A percentile compares a stretch with the other conserved stretches of the same genome.
These are phyloP conservation scores for Yamadazyma endophytica DNA, from an alignment of 805 yeast species.

Conservation along the genomic window DNA sequence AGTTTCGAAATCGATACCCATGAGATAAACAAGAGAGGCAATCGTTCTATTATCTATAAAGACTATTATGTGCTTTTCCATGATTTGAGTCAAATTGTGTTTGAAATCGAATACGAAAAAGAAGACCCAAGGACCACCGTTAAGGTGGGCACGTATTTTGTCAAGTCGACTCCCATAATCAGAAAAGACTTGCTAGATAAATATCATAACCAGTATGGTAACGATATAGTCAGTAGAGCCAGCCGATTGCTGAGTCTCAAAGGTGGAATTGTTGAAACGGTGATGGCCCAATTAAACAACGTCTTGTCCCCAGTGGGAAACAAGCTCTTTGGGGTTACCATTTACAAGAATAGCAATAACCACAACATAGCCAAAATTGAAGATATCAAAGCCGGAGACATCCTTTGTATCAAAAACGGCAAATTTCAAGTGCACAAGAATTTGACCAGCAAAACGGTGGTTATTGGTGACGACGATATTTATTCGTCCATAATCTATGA, in stretches of 20 bases:
- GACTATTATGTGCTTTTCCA: slow-evolving; percentile 70
- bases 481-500: slow-evolving; percentile 62
- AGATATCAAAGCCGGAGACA: slow-evolving; percentile 78
- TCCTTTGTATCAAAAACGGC: slow-evolving; percentile 71
- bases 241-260: not conserved
- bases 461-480: slow-evolving; percentile 51
- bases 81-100: slow-evolving; percentile 64
- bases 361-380: slow-evolving; percentile 46
- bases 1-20: slow-evolving; percentile 65
- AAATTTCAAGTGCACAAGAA: slow-evolving; percentile 69
- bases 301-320: slow-evolving; percentile 57
- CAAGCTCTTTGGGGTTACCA: slow-evolving; percentile 69
- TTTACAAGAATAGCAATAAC: slow-evolving; percentile 49
- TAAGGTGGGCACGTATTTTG: slow-evolving; percentile 21
- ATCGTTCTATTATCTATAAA: slow-evolving; percentile 43
- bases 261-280: slow-evolving; percentile 20
- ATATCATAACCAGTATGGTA: slow-evolving; percentile 42
- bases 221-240: slow-evolving; percentile 5
- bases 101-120: slow-evolving; percentile 54
- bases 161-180: slow-evolving; percentile 40
- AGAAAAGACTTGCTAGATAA: slow-evolving; percentile 47
- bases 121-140: slow-evolving; percentile 52
- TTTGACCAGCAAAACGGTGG: slow-evolving; percentile 33
- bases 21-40: slow-evolving; percentile 52
- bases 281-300: slow-evolving; percentile 15